Percentiles rank a stretch among this genome's conserved stretches.
Conservation (phyloP, 805 yeast species). For the Isabelozyma pseudorhagii region DNA sequence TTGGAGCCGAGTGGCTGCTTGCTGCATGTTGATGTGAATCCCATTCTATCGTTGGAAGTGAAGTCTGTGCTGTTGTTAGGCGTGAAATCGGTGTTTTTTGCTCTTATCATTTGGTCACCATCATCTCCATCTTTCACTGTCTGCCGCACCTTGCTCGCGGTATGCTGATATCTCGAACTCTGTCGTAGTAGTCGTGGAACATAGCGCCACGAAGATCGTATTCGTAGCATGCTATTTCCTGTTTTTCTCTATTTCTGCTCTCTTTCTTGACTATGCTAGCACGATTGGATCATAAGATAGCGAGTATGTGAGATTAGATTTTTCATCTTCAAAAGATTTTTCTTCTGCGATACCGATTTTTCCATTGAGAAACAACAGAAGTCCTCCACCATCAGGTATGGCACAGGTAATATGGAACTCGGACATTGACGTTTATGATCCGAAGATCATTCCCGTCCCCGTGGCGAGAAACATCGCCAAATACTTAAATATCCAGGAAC, state of each 20-base stretch:
- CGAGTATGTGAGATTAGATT: neutral
- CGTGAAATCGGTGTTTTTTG: no score
- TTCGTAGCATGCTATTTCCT: neutral
- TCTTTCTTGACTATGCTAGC: no score
- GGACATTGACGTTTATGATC: slow-evolving; percentile 43
- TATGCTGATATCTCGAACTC: neutral
- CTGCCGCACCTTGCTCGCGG: neutral
- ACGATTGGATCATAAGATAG: no score
- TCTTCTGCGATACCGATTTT: neutral
- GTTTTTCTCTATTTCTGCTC: neutral
- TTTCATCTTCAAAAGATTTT: neutral
- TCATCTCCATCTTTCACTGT: neutral
- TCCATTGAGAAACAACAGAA: no score
- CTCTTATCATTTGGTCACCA: no score
- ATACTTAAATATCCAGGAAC: slow-evolving; percentile 35
- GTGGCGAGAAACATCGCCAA: slow-evolving; percentile 33
- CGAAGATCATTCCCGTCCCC: slow-evolving; percentile 33
- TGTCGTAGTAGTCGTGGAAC: neutral
- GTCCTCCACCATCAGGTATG: slow-evolving; percentile 16
- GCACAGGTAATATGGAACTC: slow-evolving; percentile 46
- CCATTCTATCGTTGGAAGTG: no score
- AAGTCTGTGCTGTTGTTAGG: no score
- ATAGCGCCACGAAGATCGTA: neutral
- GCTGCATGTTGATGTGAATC: no score
- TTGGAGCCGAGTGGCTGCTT: neutral